Base-by-base conservation (phyloP, 768 basidiomycete genomes). In the Russula virescens region DNA sequence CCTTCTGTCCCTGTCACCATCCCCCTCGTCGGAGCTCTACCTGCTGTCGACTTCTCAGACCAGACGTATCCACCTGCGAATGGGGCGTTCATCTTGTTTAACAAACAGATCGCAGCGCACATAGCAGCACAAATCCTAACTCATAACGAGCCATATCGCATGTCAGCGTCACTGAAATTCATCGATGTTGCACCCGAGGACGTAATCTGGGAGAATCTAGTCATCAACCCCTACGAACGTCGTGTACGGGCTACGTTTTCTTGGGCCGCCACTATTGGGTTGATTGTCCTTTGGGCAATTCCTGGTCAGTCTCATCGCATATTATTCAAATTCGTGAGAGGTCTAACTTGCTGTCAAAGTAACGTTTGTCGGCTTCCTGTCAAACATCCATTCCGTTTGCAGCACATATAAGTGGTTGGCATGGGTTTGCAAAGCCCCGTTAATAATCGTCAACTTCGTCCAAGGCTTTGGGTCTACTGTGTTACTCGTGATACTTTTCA, bases 41-140 rank as follows among this genome's bases (percentile, higher is more conserved):
- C 68, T 11, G 64, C 61, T 23, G 38, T 67, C 11, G 65, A 66
- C 50, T 53, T 66, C 54, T 51, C 64, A 25, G 66, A 68, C 14
- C 72, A 72, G 64, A 72, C 71, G 14, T 74, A 75, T 58, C 72
- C 73, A 14, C 74, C 74, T 16, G 68, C 70, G 34, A 75, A 75
- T 68, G 88, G 86, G 35, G 89, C 89, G 9, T 98, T 98, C 73
- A 80, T 98, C 62, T 87, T 89, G 23, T 98, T 98, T 81, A 85
- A 94, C 73, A 81, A 84, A 67, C 96, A 98, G 77, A 90, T 97
- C 64, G 89, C 91, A 3, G 94, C 95, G 19, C 94, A 98, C 74
- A 77, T 98, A 73, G 93, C 90, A 1, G 80, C 81, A 40, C 86
- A 94, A 73, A 77, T 79, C 4, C 75, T 95, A 46, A 76, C 83